A percentile compares a stretch with the other conserved stretches of the same genome.
Evolutionary conservation across 352 stramenopile genomes (phyloP).

Genomic region (Pythium sukuiense): DNA sequence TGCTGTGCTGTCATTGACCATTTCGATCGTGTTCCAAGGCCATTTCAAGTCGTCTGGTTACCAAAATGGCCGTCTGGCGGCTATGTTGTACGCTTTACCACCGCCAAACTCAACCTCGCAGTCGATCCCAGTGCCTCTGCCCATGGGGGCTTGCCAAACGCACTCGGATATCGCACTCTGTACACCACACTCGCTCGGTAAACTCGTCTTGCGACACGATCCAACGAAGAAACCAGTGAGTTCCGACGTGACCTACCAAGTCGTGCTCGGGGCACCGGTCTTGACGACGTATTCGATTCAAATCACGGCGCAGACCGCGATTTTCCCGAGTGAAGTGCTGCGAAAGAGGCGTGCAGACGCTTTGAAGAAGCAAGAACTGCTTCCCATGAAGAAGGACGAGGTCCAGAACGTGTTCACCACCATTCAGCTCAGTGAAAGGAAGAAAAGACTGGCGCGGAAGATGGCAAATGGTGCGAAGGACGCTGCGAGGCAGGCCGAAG

Average conservation of each 20-base stretch:
- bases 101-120: conserved; percentile 9
- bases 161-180: conserved; percentile 55
- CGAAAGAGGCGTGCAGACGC: conserved; percentile 50
- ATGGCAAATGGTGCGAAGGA: conserved; percentile 57
- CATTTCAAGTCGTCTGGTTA: conserved; percentile 73
- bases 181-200: conserved; percentile 64
- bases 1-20: conserved; percentile 49
- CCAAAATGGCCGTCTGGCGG: conserved; percentile 72
- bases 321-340: conserved; percentile 50
- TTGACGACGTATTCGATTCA: conserved; percentile 70
- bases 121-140: conserved; percentile 25
- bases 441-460: conserved; percentile 51
- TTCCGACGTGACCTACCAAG: conserved; percentile 56
- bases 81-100: conserved; percentile 71
- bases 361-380: conserved; percentile 65
- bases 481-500: conserved; percentile 38
- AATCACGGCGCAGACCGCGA: conserved; percentile 43
- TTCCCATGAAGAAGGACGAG: conserved; percentile 56
- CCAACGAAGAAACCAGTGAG: conserved; percentile 50
- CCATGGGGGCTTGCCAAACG: conserved; percentile 60
- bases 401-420: conserved; percentile 70
- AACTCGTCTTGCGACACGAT: conserved; percentile 65
- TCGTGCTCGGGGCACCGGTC: conserved; percentile 73
- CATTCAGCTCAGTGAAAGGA: conserved; percentile 67
- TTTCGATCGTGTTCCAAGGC: conserved; percentile 73